Conservation (phyloP, 257 asterid genomes). For the Lithospermum erythrorhizon region DNA sequence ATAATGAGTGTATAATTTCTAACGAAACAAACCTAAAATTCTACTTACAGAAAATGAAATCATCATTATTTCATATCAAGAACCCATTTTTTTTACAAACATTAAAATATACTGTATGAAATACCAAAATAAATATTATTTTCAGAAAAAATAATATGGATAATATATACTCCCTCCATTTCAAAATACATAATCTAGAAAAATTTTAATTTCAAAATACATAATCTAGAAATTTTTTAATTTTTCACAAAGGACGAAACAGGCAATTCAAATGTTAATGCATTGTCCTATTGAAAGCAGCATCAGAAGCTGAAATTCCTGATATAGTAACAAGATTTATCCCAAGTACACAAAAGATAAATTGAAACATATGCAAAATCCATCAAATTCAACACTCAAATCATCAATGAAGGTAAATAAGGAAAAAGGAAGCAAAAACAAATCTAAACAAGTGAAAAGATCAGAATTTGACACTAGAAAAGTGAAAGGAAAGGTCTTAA, state of each 20-base stretch:
- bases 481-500: no score
- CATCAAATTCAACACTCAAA: neutral
- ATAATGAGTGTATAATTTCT: constrained; percentile 7
- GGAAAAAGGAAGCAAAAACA: neutral
- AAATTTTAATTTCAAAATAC: no score
- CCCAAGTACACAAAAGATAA: neutral
- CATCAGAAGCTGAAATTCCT: constrained; percentile 7
- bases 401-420: constrained; percentile 1
- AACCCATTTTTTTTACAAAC: constrained; percentile 6
- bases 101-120: constrained; percentile 13
- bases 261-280: constrained; percentile 32
- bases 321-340: neutral
- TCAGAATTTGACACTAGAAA: constrained; percentile 5
- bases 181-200: no score
- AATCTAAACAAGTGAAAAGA: neutral
- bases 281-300: constrained; percentile 19
- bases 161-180: no score
- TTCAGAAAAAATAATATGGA: no score
- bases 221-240: no score
- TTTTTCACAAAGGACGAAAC: constrained; percentile 37
- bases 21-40: constrained; percentile 1
- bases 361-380: neutral
- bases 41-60: neutral
- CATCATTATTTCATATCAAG: neutral
- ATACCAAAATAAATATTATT: neutral